Percentiles rank a stretch among this genome's conserved stretches.
Conservation (phyloP, 352 stramenopile genomes). For the Globisporangium cederbergense region DNA sequence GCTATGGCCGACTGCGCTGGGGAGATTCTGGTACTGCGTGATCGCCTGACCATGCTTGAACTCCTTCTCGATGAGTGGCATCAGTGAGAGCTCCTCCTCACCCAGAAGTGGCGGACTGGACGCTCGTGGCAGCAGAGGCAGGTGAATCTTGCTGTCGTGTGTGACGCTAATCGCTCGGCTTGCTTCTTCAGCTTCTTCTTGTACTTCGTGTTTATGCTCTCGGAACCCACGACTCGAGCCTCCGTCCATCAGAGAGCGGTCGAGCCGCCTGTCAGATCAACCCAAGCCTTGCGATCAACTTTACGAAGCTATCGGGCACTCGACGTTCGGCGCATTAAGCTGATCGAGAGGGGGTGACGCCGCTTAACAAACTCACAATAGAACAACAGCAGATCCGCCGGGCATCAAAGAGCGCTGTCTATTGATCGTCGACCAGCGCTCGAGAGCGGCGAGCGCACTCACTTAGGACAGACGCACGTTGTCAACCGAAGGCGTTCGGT, state of each 20-base stretch:
- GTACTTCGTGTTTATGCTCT: neutral
- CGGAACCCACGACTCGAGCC: neutral
- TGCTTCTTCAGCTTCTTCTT: neutral
- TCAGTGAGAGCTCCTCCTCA: neutral
- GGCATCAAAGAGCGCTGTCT: too few relatives aligned
- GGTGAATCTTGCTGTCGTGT: neutral
- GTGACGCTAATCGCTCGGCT: neutral
- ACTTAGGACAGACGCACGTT: too few relatives aligned
- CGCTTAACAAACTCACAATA: too few relatives aligned
- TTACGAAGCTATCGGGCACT: neutral
- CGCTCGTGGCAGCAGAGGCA: neutral
- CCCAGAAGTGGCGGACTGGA: neutral
- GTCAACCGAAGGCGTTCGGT: too few relatives aligned
- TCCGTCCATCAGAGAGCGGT: neutral
- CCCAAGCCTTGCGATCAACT: neutral
- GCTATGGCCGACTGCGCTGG: neutral
- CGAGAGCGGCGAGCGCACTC: too few relatives aligned
- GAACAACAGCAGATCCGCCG: too few relatives aligned
- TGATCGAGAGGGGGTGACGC: neutral
- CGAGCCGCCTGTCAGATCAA: neutral
- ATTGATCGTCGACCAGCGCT: too few relatives aligned
- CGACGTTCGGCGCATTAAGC: slow-evolving; percentile 1
- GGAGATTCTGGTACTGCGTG: neutral
- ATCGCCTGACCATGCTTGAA: neutral
- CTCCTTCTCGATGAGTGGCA: slow-evolving; percentile 2